phyloP scores from a whole-genome alignment of 176 grass and related monocot genomes.

The Tuctoria greenei region DNA sequence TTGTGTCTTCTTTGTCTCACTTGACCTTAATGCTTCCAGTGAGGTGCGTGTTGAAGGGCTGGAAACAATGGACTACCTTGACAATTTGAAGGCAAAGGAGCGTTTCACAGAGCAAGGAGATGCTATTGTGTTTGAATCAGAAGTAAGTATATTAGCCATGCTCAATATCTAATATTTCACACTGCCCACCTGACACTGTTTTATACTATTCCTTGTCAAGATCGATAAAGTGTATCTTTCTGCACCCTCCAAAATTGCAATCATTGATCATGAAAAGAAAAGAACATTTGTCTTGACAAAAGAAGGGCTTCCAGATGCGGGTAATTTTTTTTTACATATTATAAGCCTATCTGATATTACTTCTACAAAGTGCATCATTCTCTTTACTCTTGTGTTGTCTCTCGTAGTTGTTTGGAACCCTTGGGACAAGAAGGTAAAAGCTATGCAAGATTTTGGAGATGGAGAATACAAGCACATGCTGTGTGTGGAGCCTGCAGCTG shows the following conservation, averaged over 20 bases:
- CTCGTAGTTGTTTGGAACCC: slow-evolving; percentile 83
- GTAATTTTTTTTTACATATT: slow-evolving; percentile 36
- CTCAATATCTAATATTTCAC: not conserved
- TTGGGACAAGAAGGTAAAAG: slow-evolving; percentile 89
- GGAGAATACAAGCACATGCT: slow-evolving; percentile 79
- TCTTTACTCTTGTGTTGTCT: slow-evolving; percentile 20
- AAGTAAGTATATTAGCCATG: slow-evolving; percentile 44
- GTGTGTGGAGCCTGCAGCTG: slow-evolving; percentile 70
- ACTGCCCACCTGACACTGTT: slow-evolving; percentile 7
- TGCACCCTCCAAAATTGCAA: slow-evolving; percentile 75
- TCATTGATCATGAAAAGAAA: slow-evolving; percentile 92
- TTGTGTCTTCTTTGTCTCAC: not conserved
- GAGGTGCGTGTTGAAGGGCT: slow-evolving; percentile 89
- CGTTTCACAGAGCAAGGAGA: slow-evolving; percentile 80
- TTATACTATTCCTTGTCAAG: slow-evolving; percentile 36
- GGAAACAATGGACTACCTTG: slow-evolving; percentile 87
- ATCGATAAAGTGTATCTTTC: slow-evolving; percentile 78
- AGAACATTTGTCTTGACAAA: slow-evolving; percentile 75
- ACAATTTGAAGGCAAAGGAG: slow-evolving; percentile 60
- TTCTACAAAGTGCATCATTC: slow-evolving; percentile 1
- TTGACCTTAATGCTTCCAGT: slow-evolving; percentile 34
- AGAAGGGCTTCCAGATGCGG: slow-evolving; percentile 82
- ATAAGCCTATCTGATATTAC: not conserved
- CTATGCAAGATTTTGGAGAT: slow-evolving; percentile 76
- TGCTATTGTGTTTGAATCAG: slow-evolving; percentile 81